Evolutionary conservation across 2,329 filamentous ascomycete genomes (phyloP), one percentile per base, ranked within the genome.

Genomic region (Tolypocladium ovalisporum): DNA sequence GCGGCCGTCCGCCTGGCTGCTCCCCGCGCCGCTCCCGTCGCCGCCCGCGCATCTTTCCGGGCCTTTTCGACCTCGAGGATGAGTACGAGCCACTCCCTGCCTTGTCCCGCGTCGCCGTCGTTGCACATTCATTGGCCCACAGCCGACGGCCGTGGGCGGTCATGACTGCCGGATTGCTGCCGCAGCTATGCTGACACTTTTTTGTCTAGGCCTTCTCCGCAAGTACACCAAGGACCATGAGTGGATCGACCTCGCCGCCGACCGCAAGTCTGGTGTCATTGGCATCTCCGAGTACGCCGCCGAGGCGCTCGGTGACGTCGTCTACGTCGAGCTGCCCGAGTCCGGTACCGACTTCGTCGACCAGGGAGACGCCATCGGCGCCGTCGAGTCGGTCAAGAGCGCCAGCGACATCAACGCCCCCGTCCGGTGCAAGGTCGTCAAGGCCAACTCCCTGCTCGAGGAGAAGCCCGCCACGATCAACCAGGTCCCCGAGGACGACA

Each of bases 221-320:
- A 89, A 87, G 73, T 99, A 96, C 80, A 97, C 94, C 63, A 88
- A 92, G 73, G 93, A 97, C 71, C 94, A 99, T 80, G 94, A 99
- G 79, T 99, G 94, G 94, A 86, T 99, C 71, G 91, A 97, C 75
- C 78, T 96, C 60, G 87, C 86, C 57, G 84, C 84, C 55, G 89
- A 95, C 75, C 85, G 87, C 71, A 93, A 89, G 74, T 87, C 86
- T 54, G 92, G 89, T 79, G 83, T 81, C 55, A 79, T 86, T 64
- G 94, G 94, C 60, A 96, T 99, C 72, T 94, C 90, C 57, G 80
- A 87, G 65, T 97, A 96, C 79, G 94, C 94, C 24, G 89, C 94
- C 64, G 84, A 95, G 67, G 87, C 90, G 64, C 88, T 99, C 61
- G 94, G 94, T 64, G 94, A 99, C 71, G 92, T 97, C 59, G 93